phyloP scores from a whole-genome alignment of 2,329 filamentous ascomycete genomes.

The Arthrobotrys musiformis region DNA sequence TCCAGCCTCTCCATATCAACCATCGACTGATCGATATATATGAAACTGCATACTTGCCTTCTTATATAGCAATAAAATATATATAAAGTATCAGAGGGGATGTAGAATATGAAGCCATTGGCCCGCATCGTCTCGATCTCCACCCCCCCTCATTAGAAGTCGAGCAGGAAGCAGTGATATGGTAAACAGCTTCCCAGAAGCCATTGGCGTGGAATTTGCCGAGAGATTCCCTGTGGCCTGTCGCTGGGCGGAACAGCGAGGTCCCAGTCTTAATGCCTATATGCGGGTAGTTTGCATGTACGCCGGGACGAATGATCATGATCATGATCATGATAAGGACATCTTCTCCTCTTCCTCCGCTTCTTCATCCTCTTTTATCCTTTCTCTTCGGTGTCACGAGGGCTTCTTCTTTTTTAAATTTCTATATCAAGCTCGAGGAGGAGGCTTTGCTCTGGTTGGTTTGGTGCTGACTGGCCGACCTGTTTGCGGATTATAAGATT shows the following conservation, averaged over 20 bases:
- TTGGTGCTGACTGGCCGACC: background rate
- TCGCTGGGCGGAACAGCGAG: conserved; percentile 35
- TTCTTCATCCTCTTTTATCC: background rate
- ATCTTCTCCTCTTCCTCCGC: background rate
- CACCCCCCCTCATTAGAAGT: conserved; percentile 25
- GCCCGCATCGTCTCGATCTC: background rate
- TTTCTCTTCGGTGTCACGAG: conserved; percentile 8
- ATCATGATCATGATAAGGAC: conserved; percentile 25
- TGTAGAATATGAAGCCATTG: conserved; percentile 41
- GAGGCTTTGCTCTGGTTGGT: background rate
- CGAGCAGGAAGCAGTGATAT: too few relatives aligned
- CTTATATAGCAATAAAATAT: too few relatives aligned
- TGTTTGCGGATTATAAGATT: conserved; percentile 14
- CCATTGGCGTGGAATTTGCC: conserved; percentile 34
- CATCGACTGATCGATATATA: too few relatives aligned
- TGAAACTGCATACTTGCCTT: too few relatives aligned
- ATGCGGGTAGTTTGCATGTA: conserved; percentile 22
- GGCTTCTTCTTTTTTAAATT: too few relatives aligned
- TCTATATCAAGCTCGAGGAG: too few relatives aligned
- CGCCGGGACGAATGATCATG: conserved; percentile 14
- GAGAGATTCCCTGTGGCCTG: conserved; percentile 22
- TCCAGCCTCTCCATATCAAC: conserved; percentile 23
- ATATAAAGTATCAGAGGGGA: too few relatives aligned
- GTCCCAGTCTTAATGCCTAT: conserved; percentile 6
- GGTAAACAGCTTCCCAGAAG: conserved; percentile 29